Percentiles rank a stretch among this genome's conserved stretches.
These are phyloP conservation scores for Aeschynomene evenia DNA, from an alignment of 306 rosid genomes.

Conservation along the genomic window DNA sequence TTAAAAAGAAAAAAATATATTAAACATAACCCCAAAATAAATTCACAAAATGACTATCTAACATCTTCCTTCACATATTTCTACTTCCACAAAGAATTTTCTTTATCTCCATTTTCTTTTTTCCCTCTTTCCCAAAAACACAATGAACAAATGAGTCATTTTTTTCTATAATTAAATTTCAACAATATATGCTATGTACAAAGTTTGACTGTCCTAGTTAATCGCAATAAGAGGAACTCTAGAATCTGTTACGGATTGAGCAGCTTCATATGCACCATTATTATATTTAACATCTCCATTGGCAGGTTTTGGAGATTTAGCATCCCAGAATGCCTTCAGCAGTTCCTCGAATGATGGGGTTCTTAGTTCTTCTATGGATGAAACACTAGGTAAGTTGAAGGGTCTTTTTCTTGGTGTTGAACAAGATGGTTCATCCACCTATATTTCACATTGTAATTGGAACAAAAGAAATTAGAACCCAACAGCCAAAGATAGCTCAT, in stretches of 20 bases:
- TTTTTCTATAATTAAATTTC: constrained; percentile 35
- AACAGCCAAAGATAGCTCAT: neutral
- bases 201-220: constrained; percentile 51
- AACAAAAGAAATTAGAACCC: constrained; percentile 13
- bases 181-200: constrained; percentile 68
- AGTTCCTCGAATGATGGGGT: constrained; percentile 95
- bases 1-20: too few species aligned
- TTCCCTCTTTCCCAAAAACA: neutral
- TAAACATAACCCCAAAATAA: too few species aligned
- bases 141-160: constrained; percentile 44
- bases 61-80: neutral
- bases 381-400: constrained; percentile 78
- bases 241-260: constrained; percentile 88
- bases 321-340: constrained; percentile 81
- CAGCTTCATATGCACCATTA: constrained; percentile 62
- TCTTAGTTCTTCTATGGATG: constrained; percentile 86
- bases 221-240: constrained; percentile 96
- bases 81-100: neutral
- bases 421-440: constrained; percentile 99
- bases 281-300: constrained; percentile 83
- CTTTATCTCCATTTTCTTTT: neutral
- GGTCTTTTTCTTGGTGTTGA: constrained; percentile 91
- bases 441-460: constrained; percentile 9
- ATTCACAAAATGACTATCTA: neutral
- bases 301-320: constrained; percentile 64